A percentile compares a stretch with the other conserved stretches of the same genome.
phyloP scores from a whole-genome alignment of 2,329 filamentous ascomycete species.

The Cladophialophora chaetospira region DNA sequence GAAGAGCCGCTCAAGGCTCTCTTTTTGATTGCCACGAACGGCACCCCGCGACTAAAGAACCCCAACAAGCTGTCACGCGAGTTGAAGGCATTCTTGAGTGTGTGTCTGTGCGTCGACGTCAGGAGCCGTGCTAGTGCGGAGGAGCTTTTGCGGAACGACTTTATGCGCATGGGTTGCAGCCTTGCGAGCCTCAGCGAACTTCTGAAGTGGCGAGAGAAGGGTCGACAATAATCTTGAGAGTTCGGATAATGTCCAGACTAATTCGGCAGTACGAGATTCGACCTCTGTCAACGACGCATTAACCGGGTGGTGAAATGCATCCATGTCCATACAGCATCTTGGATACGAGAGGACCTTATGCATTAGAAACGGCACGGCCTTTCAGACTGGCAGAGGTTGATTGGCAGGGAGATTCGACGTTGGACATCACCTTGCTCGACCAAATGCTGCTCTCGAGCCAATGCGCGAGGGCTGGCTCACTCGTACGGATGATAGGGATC shows the following conservation, averaged over 20 bases:
- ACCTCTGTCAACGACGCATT: not conserved
- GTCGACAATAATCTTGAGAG: slow-evolving; percentile 26
- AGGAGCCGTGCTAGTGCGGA: slow-evolving; percentile 89
- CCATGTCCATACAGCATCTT: slow-evolving; percentile 8
- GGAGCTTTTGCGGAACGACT: slow-evolving; percentile 88
- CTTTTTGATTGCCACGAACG: slow-evolving; percentile 97
- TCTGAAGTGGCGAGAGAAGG: slow-evolving; percentile 65
- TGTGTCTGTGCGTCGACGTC: slow-evolving; percentile 95
- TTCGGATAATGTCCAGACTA: not conserved
- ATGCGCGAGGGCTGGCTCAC: not conserved
- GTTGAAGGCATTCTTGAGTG: slow-evolving; percentile 93
- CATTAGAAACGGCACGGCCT: not conserved
- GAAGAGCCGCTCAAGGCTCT: slow-evolving; percentile 96
- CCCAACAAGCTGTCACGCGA: slow-evolving; percentile 97
- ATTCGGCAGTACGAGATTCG: not conserved
- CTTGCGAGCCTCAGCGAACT: slow-evolving; percentile 81
- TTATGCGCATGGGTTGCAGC: slow-evolving; percentile 87
- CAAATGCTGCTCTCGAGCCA: not conserved
- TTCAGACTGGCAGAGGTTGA: not conserved
- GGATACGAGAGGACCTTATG: slow-evolving; percentile 5
- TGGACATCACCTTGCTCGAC: not conserved
- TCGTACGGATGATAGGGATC: not conserved
- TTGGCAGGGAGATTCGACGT: not conserved
- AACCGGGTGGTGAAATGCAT: not conserved
- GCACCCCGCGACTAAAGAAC: slow-evolving; percentile 95